Conservation (phyloP, 257 asterid genomes). For the Lithospermum erythrorhizon region DNA sequence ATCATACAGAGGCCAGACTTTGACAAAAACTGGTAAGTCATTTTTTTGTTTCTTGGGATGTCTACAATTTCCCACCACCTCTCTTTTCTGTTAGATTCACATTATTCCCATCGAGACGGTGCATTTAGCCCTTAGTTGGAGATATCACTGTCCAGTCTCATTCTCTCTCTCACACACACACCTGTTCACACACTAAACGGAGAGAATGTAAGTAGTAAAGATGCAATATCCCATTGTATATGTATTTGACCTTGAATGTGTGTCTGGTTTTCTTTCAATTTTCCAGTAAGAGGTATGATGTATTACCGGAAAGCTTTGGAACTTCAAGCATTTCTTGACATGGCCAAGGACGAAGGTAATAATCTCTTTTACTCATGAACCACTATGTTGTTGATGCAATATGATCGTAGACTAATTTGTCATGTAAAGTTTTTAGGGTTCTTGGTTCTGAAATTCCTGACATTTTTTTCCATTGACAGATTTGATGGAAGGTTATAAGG, state of each 20-base stretch:
- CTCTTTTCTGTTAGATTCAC: not conserved
- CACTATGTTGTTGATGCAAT: constrained; percentile 1
- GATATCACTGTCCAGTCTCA: not conserved
- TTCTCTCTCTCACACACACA: not conserved
- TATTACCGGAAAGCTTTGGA: constrained; percentile 95
- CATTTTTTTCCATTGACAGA: constrained; percentile 31
- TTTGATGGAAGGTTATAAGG: constrained; percentile 93
- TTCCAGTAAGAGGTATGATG: constrained; percentile 98
- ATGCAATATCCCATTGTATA: not conserved
- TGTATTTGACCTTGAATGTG: not conserved
- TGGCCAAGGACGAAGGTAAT: constrained; percentile 97
- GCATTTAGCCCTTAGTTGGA: not conserved
- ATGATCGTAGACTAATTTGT: not conserved
- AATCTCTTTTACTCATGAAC: constrained; percentile 10
- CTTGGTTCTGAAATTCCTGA: not conserved
- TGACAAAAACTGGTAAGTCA: constrained; percentile 83
- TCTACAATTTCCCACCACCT: not conserved
- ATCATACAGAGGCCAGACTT: constrained; percentile 92
- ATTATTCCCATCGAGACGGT: not conserved
- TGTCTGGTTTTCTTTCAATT: constrained; percentile 2
- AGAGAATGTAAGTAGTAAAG: not conserved
- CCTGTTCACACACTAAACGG: not conserved
- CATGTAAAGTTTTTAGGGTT: not conserved
- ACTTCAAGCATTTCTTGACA: constrained; percentile 97
- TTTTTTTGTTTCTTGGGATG: not conserved